Percentiles rank a stretch among this genome's conserved stretches.
Conservation (phyloP, 176 grass and related monocot species). For the Rhynchospora breviuscula region DNA sequence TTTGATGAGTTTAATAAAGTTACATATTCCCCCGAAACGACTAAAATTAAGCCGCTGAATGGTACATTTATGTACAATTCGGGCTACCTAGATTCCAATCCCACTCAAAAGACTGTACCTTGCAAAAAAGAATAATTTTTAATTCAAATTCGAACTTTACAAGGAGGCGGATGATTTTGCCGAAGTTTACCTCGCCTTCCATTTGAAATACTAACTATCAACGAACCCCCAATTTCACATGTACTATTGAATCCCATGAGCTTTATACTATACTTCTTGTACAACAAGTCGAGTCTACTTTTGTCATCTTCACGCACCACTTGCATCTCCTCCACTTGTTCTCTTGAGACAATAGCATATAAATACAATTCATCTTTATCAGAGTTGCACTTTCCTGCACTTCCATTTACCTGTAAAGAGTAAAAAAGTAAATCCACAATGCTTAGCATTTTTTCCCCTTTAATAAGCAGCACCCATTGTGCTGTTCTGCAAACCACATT, state of each 20-base stretch:
- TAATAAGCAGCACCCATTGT: background rate
- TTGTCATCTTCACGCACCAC: slow-evolving; percentile 36
- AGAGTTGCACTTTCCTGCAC: slow-evolving; percentile 12
- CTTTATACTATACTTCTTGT: slow-evolving; percentile 53
- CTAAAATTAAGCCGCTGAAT: background rate
- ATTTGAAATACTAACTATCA: slow-evolving; percentile 58
- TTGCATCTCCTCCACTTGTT: slow-evolving; percentile 49
- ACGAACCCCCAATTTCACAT: slow-evolving; percentile 31
- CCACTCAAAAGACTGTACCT: background rate
- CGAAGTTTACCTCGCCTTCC: slow-evolving; percentile 30
- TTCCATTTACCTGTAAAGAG: slow-evolving; percentile 15
- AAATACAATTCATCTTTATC: slow-evolving; percentile 37
- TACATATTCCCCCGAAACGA: background rate
- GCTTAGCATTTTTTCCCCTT: too few species aligned
- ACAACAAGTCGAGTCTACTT: slow-evolving; percentile 46
- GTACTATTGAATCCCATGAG: slow-evolving; percentile 63
- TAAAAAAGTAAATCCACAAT: background rate
- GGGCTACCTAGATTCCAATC: background rate
- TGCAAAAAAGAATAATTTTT: background rate
- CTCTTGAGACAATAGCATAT: slow-evolving; percentile 43
- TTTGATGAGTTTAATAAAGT: background rate
- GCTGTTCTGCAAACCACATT: background rate
- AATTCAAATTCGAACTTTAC: slow-evolving; percentile 33
- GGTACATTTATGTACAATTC: slow-evolving; percentile 3
- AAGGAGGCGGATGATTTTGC: slow-evolving; percentile 28